Percentiles rank a stretch among this genome's conserved stretches.
Evolutionary conservation across 2,329 filamentous ascomycete genomes (phyloP).

Genomic region (Acrodontium crateriforme): DNA sequence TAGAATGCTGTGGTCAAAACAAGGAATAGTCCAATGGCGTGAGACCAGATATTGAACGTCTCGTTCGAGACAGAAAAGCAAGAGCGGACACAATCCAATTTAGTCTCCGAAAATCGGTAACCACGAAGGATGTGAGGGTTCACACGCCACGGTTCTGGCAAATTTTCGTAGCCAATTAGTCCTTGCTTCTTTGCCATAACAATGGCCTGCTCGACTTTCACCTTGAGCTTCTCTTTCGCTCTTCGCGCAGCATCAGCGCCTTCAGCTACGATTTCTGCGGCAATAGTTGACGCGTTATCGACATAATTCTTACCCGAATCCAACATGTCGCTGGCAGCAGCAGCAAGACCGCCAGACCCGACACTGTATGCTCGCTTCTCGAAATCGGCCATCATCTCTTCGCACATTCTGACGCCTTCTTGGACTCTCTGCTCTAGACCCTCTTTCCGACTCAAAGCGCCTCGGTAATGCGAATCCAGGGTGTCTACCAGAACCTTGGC

Average conservation of each 20-base stretch:
- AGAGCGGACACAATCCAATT: constrained; percentile 74
- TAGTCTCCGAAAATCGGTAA: constrained; percentile 88
- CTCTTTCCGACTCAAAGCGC: constrained; percentile 69
- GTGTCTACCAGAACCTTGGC: constrained; percentile 87
- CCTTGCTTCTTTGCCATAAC: constrained; percentile 69
- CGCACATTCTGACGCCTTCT: constrained; percentile 74
- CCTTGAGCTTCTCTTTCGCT: constrained; percentile 48
- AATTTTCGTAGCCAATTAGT: constrained; percentile 74
- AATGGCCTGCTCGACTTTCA: constrained; percentile 67
- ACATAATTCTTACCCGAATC: constrained; percentile 68
- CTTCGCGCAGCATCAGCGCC: constrained; percentile 70
- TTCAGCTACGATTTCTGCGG: constrained; percentile 64
- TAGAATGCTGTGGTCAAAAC: constrained; percentile 85
- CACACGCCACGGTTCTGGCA: constrained; percentile 83
- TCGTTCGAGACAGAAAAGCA: constrained; percentile 71
- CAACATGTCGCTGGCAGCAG: constrained; percentile 57
- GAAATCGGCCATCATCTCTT: constrained; percentile 71
- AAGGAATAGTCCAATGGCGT: constrained; percentile 75
- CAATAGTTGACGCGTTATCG: constrained; percentile 62
- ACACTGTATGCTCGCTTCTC: constrained; percentile 71
- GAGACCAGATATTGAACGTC: constrained; percentile 95
- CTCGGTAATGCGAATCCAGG: constrained; percentile 74
- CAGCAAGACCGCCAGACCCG: constrained; percentile 61
- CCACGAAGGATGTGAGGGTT: constrained; percentile 87
- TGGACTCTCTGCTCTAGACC: constrained; percentile 85